Conservation (phyloP, 2,329 filamentous ascomycete species). For the Botryotinia globosa region DNA sequence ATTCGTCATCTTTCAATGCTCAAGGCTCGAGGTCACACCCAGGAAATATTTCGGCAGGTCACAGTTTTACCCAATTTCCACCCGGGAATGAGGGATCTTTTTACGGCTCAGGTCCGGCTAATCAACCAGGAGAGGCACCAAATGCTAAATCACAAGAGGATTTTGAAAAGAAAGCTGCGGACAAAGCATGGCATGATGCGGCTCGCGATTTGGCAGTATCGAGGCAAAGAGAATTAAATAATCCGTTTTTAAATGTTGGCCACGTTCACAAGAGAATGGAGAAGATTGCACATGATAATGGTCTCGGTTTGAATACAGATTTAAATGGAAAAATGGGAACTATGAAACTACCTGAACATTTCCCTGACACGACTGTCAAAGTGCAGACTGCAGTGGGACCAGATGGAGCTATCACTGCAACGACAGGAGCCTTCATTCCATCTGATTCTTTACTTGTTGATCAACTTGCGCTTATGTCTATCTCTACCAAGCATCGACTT, state of each 20-base stretch:
- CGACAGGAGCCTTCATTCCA: constrained; percentile 67
- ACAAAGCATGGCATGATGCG: constrained; percentile 64
- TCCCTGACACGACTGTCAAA: constrained; percentile 42
- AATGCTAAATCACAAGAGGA: constrained; percentile 56
- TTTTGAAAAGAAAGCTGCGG: constrained; percentile 62
- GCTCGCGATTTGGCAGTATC: constrained; percentile 53
- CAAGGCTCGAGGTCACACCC: constrained; percentile 44
- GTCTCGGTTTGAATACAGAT: constrained; percentile 55
- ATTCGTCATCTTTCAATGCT: constrained; percentile 51
- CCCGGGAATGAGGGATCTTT: constrained; percentile 56
- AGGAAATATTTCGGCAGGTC: constrained; percentile 42
- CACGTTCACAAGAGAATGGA: constrained; percentile 46
- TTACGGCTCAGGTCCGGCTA: constrained; percentile 63
- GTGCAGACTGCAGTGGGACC: constrained; percentile 57
- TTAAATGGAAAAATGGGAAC: constrained; percentile 51
- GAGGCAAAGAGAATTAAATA: constrained; percentile 55
- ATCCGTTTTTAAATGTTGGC: constrained; percentile 47
- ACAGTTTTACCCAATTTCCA: constrained; percentile 54
- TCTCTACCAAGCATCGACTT: constrained; percentile 78
- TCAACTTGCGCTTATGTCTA: constrained; percentile 76
- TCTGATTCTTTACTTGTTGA: constrained; percentile 75
- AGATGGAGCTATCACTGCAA: constrained; percentile 61
- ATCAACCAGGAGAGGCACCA: constrained; percentile 54
- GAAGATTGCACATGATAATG: constrained; percentile 57
- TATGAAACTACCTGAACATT: constrained; percentile 36